Evolutionary conservation across 1,284 basidiomycete species (phyloP), one percentile per base, ranked within the genome.

Genomic region (Ganoderma meredithae): DNA sequence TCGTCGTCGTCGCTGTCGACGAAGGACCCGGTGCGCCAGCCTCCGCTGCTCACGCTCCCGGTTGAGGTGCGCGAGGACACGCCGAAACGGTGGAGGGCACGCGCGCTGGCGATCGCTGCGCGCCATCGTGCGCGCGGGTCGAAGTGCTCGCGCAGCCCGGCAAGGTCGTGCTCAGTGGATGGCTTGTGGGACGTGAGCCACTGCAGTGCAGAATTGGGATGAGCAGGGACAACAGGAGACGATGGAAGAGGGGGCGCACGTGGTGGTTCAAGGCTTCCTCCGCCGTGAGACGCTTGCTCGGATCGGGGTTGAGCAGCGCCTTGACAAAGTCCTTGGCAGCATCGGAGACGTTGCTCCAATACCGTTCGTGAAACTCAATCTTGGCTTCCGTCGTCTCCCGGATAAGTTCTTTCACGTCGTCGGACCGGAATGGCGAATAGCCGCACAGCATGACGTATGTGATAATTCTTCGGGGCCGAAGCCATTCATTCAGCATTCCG

Each of bases 381-480:
- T 90, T 91, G 1, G 92, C 96, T 41, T 88, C 86, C 1, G 89
- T 92, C 19, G 95, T 97, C 79, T 98, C 96, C 43, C 88, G 86
- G 61, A 94, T 86, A 62, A 98, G 85, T 67, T 91, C 88, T 63
- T 88, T 86, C 62, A 90, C 83, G 75, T 97, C 92, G 55, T 95
- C 93, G 0, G 93, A 92, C 44, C 95, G 88, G 85, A 99, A 99
- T 0, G 97, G 98, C 0, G 92, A 91, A 81, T 98, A 98, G 2
- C 96, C 96, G 76, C 96, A 97, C 0, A 98, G 85, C 17, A 97
- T 83, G 60, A 95, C 94, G 79, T 98, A 99, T 15, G 96, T 94
- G 74, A 99, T 98, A 71, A 99, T 90, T 0, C 95, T 96, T 63
- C 53, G 66, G 49, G 47, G 36, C 17, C 22, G 60, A 36, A 36